Evolutionary conservation across 2,329 filamentous ascomycete species (phyloP), one percentile per base, ranked within the genome.

Genomic region (Domatiomyces catenatus): DNA sequence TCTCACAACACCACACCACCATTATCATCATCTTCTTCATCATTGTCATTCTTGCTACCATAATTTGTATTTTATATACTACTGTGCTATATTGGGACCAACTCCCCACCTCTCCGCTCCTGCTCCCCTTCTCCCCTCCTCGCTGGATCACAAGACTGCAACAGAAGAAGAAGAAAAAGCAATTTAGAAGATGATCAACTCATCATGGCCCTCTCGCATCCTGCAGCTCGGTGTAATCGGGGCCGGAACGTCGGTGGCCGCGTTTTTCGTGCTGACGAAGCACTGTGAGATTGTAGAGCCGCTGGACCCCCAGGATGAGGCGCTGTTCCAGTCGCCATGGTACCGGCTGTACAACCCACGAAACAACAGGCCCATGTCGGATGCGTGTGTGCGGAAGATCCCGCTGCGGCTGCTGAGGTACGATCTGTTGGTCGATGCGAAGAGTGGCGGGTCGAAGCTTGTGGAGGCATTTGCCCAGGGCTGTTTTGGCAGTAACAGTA

Each of bases 351-450:
- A 75, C 65, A 87, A 86, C 59, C 76, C 78, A 1, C 71, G 75
- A 43, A 66, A 70, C 28, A 84, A 85, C 63, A 76, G 80, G 0
- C 70, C 75, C 0, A 76, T 75, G 0, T 75, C 83, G 51, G 83
- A 87, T 61, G 66, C 83, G 8, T 81, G 76, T 58, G 68, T 84
- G 56, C 76, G 78, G 56, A 73, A 71, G 36, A 72, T 86, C 0
- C 78, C 81, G 0, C 62, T 87, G 47, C 69, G 68, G 46, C 77
- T 80, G 60, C 77, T 87, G 54, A 74, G 76, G 26, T 80, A 82
- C 0, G 76, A 81, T 55, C 68, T 86, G 49, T 66, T 85, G 12
- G 70, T 58, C 49, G 58, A 61, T 47, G 56, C 56, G 8, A 42
- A 82, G 60, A 73, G 76, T 56, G 77, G 76, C 61, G 72, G 74